phyloP scores from a whole-genome alignment of 2,329 filamentous ascomycete genomes.

The Cytospora piceae region DNA sequence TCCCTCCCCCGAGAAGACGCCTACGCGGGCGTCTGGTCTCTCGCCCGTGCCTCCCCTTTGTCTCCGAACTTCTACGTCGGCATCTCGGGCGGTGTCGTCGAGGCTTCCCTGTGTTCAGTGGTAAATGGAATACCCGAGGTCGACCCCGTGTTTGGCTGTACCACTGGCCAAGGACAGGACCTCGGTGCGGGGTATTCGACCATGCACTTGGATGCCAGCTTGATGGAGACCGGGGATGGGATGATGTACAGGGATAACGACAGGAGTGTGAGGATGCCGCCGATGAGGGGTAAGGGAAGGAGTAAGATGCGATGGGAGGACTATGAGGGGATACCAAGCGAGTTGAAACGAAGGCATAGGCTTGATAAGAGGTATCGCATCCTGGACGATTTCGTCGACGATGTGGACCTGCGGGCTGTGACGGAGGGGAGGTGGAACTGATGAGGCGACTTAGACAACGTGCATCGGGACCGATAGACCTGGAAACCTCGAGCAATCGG shows the following conservation, averaged over 20 bases:
- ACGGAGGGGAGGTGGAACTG: slow-evolving; percentile 10
- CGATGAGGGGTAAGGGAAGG: slow-evolving; percentile 29
- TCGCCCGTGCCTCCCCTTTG: slow-evolving; percentile 51
- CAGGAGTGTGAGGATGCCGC: slow-evolving; percentile 31
- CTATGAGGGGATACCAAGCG: not conserved
- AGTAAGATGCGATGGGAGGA: slow-evolving; percentile 11
- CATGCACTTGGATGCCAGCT: slow-evolving; percentile 25
- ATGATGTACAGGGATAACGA: slow-evolving; percentile 30
- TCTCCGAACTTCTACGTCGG: slow-evolving; percentile 55
- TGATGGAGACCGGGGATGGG: slow-evolving; percentile 39
- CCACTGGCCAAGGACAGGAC: not conserved
- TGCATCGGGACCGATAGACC: too few relatives aligned
- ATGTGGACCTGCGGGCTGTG: not conserved
- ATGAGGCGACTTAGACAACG: not conserved
- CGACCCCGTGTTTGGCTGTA: slow-evolving; percentile 30
- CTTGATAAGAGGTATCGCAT: slow-evolving; percentile 35
- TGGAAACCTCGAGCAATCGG: not conserved
- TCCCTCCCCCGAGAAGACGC: slow-evolving; percentile 33
- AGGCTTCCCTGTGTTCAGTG: slow-evolving; percentile 42
- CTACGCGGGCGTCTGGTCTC: slow-evolving; percentile 46
- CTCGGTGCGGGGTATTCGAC: slow-evolving; percentile 32
- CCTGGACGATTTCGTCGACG: slow-evolving; percentile 28
- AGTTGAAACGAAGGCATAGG: slow-evolving; percentile 33
- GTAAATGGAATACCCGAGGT: not conserved
- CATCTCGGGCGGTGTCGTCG: slow-evolving; percentile 51